Evolutionary conservation across 768 basidiomycete species (phyloP).

Genomic region (Naganishia antarctica): DNA sequence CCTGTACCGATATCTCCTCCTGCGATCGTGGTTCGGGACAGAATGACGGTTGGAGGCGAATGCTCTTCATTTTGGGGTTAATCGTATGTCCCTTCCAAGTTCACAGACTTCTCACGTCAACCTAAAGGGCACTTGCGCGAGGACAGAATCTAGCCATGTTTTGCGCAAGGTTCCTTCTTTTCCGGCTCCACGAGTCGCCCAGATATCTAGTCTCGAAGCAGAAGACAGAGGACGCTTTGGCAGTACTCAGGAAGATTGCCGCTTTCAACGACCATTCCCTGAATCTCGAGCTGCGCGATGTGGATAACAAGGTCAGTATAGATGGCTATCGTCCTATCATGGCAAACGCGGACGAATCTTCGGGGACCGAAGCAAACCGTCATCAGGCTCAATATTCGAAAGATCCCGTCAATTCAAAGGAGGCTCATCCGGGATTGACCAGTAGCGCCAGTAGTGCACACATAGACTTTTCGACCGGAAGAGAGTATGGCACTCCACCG

Average conservation of each 20-base stretch:
- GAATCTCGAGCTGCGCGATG: conserved; percentile 65
- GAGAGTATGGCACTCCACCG: conserved; percentile 15
- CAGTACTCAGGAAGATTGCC: conserved; percentile 76
- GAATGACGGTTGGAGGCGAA: conserved; percentile 85
- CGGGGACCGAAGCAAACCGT: too few relatives aligned
- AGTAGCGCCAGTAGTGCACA: neutral
- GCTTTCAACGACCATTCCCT: conserved; percentile 75
- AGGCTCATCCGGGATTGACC: neutral
- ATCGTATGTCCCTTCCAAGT: conserved; percentile 60
- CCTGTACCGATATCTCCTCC: conserved; percentile 42
- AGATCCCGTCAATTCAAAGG: neutral
- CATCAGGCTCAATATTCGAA: neutral
- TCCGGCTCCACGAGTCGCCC: conserved; percentile 89
- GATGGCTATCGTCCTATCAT: neutral
- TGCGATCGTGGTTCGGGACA: conserved; percentile 62
- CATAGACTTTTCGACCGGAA: neutral
- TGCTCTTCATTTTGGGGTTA: conserved; percentile 69
- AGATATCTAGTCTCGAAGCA: conserved; percentile 87
- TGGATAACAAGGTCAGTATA: conserved; percentile 41
- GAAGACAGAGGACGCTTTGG: conserved; percentile 73
- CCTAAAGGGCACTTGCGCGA: too few relatives aligned
- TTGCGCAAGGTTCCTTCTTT: conserved; percentile 76
- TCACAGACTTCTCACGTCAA: too few relatives aligned
- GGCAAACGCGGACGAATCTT: neutral
- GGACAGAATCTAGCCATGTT: conserved; percentile 80